phyloP scores from a whole-genome alignment of 345 rosid species.

The Eucalyptus dawsonii region DNA sequence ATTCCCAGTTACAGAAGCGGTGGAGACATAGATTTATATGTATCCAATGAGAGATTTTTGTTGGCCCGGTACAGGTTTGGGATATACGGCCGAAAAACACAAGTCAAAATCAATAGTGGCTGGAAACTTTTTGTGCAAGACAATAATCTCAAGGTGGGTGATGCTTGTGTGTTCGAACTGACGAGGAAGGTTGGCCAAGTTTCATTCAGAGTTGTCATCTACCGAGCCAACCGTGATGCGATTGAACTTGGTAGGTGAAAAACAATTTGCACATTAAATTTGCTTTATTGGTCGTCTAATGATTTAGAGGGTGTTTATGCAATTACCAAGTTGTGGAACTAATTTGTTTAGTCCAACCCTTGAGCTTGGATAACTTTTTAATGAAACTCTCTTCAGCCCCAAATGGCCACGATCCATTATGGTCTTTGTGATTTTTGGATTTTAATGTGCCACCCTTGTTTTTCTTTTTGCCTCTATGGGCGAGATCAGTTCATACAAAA shows the following conservation, averaged over 20 bases:
- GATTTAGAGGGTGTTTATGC: background rate
- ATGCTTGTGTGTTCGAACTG: slow-evolving; percentile 9
- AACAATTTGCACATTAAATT: background rate
- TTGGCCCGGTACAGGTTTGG: background rate
- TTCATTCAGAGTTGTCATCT: background rate
- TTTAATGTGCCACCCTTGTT: background rate
- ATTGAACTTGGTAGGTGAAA: background rate
- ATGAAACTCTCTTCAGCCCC: background rate
- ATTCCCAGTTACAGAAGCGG: background rate
- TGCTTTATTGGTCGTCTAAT: background rate
- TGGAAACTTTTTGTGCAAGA: slow-evolving; percentile 5
- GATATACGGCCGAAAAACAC: background rate
- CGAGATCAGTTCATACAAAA: background rate
- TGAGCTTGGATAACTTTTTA: background rate
- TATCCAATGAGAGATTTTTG: background rate
- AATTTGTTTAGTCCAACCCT: background rate
- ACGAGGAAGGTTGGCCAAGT: background rate
- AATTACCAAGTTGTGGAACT: background rate
- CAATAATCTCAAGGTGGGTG: background rate
- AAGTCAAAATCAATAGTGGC: background rate
- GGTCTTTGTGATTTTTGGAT: background rate
- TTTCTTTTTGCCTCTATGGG: background rate
- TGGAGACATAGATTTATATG: background rate
- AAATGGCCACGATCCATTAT: background rate
- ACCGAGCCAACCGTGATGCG: background rate